A percentile compares a stretch with the other conserved stretches of the same genome.
Conservation (phyloP, 495 filamentous ascomycete species). For the Aspergillus bertholletiae region DNA sequence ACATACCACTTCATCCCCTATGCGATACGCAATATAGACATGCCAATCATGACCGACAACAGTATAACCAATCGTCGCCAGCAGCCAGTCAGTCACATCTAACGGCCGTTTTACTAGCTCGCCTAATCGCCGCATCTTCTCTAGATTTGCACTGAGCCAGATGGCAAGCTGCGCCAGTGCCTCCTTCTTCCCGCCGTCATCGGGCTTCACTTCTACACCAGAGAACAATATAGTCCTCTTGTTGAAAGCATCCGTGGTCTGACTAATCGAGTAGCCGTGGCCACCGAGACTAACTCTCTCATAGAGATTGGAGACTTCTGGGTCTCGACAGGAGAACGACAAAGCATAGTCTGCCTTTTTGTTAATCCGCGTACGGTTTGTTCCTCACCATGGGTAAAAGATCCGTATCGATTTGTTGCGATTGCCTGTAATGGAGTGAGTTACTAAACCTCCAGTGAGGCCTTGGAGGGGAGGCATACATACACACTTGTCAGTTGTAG, state of each 20-base stretch:
- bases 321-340: neutral
- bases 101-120: neutral
- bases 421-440: neutral
- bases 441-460: neutral
- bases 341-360: slow-evolving; percentile 3
- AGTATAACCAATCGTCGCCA: neutral
- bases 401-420: neutral
- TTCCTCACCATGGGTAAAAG: neutral
- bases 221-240: no score
- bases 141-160: neutral
- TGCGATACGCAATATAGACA: neutral
- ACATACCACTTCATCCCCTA: slow-evolving; percentile 1
- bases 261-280: neutral
- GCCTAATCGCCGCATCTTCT: neutral
- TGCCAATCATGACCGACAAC: slow-evolving; percentile 4
- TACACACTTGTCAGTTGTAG: neutral
- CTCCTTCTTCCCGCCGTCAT: no score
- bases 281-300: slow-evolving; percentile 1
- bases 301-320: neutral
- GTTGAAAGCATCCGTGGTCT: no score
- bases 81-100: neutral
- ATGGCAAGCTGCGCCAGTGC: no score
- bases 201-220: no score
- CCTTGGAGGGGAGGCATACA: neutral
- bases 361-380: neutral